A percentile compares a stretch with the other conserved stretches of the same genome.
These are phyloP conservation scores for Alternaria infectoria DNA, from an alignment of 2,329 filamentous ascomycete species.

Conservation along the genomic window DNA sequence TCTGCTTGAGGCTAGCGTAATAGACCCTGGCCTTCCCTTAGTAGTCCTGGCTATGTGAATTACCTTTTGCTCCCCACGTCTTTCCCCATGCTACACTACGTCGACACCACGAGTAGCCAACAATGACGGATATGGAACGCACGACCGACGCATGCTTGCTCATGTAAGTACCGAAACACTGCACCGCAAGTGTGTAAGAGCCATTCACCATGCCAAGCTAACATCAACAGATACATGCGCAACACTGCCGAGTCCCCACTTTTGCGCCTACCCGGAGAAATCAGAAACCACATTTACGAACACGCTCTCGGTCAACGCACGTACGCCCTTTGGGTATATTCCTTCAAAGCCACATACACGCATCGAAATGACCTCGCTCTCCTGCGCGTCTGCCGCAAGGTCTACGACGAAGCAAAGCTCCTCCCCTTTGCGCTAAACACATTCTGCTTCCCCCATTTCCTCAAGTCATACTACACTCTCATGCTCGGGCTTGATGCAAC, in stretches of 20 bases:
- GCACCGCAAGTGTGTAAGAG: not conserved
- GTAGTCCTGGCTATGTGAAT: not conserved
- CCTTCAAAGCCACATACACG: not conserved
- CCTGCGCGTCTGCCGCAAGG: constrained; percentile 13
- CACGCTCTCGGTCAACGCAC: not conserved
- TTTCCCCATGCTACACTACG: not conserved
- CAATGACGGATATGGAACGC: not conserved
- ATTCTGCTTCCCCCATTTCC: not conserved
- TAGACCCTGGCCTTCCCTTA: not conserved
- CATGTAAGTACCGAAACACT: not conserved
- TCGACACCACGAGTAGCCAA: not conserved
- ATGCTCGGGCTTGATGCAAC: not conserved
- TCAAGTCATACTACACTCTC: not conserved
- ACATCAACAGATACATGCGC: not conserved
- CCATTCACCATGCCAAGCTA: not conserved
- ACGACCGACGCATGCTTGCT: not conserved
- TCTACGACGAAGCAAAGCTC: constrained; percentile 9
- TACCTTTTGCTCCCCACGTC: not conserved
- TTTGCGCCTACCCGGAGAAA: constrained; percentile 6
- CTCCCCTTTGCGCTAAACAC: constrained; percentile 5
- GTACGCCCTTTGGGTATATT: not conserved
- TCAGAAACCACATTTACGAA: constrained; percentile 8
- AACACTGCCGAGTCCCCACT: constrained; percentile 3
- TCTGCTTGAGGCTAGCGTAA: not conserved
- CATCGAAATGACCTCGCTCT: not conserved